Percentiles rank a stretch among this genome's conserved stretches.
Conservation (phyloP, 2,329 filamentous ascomycete species). For the Talaromyces piceae region DNA sequence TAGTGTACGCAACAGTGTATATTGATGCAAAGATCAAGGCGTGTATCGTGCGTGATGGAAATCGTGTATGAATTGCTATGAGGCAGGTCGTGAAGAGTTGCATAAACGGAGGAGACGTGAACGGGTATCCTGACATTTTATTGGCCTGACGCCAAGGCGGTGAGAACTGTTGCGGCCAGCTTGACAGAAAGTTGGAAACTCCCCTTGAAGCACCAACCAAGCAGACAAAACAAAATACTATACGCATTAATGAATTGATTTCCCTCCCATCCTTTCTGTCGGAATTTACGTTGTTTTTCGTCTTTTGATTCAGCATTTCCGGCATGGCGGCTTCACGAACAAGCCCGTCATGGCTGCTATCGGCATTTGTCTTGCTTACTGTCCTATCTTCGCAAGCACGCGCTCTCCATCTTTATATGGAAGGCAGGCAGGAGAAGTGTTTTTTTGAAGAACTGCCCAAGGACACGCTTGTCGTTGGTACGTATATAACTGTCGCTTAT, state of each 20-base stretch:
- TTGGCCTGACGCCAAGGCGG: constrained; percentile 3
- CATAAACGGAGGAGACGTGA: neutral
- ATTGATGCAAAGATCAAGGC: neutral
- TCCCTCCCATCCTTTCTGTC: neutral
- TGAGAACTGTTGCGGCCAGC: constrained; percentile 11
- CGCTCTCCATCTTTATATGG: constrained; percentile 93
- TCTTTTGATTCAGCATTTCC: neutral
- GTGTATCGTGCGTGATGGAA: neutral
- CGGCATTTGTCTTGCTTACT: constrained; percentile 55
- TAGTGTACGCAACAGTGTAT: neutral
- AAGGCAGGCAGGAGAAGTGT: constrained; percentile 78
- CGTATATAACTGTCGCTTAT: too few relatives aligned
- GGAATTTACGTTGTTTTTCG: neutral
- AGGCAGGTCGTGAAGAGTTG: neutral
- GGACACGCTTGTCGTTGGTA: constrained; percentile 89
- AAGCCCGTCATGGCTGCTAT: constrained; percentile 32
- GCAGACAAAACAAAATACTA: constrained; percentile 6
- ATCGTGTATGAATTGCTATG: neutral
- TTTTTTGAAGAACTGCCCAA: constrained; percentile 98
- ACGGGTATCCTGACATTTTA: neutral
- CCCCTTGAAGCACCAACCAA: constrained; percentile 7
- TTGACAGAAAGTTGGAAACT: constrained; percentile 12
- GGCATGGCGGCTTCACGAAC: constrained; percentile 30
- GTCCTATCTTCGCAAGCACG: constrained; percentile 61
- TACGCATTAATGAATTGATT: neutral